Evolutionary conservation across 495 filamentous ascomycete species (phyloP), one percentile per base, ranked within the genome.

Genomic region (Penicillium tannophilum): DNA sequence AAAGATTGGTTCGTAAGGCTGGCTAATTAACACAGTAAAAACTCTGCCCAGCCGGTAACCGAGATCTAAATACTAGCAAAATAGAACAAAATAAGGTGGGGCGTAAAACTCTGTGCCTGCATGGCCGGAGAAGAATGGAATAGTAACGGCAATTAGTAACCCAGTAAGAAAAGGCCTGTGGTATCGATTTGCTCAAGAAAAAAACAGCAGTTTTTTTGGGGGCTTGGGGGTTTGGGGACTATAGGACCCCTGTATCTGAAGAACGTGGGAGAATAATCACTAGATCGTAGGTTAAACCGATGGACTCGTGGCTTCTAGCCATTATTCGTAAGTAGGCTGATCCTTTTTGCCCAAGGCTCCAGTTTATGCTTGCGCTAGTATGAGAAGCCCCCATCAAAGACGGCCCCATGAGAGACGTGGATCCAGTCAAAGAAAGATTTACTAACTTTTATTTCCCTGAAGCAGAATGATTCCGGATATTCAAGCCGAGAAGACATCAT

Each of bases 1-100:
- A 50, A 41, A 19, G 46, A n/a, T 19, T 33, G 26, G 24, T 14
- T 36, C 35, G 28, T 58, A 58, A 58, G 55, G 55, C 55, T 52
- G 28, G 46, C 24, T 49, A 23, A 4, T 26, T 20, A 17, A 16
- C 24, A 19, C 10, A 36, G 28, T 46, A 58, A 58, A 58, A 52
- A 26, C 39, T 58, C 55, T 58, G 33, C 48, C 48, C 50, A 46
- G 39, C 48, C 55, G 55, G 14, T 24, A 49, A 7, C 24, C 24
- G 26, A 17, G 46, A 30, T 30, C 43, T 46, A 14, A 46, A 24
- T 46, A 10, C 43, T 4, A 12, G 19, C 43, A 46, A 46, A 46
- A 46, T 44, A 28, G 28, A 19, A 17, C n/a, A 1, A 44, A 17
- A 20, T 6, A 17, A 2, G 42, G 42, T 8, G 4, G 19, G 19